phyloP scores from a whole-genome alignment of 139 green algal genomes.

The Auxenochlorella protothecoides region DNA sequence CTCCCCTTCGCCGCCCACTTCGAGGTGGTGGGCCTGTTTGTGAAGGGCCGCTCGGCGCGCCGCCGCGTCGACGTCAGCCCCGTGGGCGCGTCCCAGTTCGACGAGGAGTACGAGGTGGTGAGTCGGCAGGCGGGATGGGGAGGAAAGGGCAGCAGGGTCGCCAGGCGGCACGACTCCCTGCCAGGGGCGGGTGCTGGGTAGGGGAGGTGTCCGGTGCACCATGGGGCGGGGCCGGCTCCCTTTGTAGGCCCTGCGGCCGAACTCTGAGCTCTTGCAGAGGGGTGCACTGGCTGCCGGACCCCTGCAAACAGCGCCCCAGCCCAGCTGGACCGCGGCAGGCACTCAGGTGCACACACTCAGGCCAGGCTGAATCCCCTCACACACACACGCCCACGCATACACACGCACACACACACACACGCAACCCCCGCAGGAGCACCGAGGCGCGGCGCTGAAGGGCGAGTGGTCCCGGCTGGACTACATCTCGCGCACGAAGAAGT shows the following conservation, averaged over 20 bases:
- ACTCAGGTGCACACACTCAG: too few relatives aligned
- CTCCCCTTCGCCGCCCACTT: too few relatives aligned
- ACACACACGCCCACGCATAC: background rate
- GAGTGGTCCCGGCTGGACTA: conserved; percentile 54
- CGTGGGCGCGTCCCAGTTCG: conserved; percentile 86
- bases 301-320: background rate
- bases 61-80: conserved; percentile 66
- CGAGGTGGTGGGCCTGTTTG: too few relatives aligned
- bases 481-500: conserved; percentile 7
- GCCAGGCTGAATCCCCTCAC: too few relatives aligned
- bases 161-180: too few relatives aligned
- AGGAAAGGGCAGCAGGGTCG: too few relatives aligned
- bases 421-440: conserved; percentile 5
- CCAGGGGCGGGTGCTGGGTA: too few relatives aligned
- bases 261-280: background rate
- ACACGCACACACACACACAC: background rate
- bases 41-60: background rate
- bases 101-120: conserved; percentile 74
- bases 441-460: conserved; percentile 21
- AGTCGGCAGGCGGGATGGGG: conserved; percentile 1
- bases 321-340: too few relatives aligned
- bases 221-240: too few relatives aligned
- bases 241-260: background rate
- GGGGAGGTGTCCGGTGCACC: too few relatives aligned
- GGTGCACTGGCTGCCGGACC: background rate